Evolutionary conservation across 2,329 filamentous ascomycete genomes (phyloP).

Genomic region (Falciphora oryzae): DNA sequence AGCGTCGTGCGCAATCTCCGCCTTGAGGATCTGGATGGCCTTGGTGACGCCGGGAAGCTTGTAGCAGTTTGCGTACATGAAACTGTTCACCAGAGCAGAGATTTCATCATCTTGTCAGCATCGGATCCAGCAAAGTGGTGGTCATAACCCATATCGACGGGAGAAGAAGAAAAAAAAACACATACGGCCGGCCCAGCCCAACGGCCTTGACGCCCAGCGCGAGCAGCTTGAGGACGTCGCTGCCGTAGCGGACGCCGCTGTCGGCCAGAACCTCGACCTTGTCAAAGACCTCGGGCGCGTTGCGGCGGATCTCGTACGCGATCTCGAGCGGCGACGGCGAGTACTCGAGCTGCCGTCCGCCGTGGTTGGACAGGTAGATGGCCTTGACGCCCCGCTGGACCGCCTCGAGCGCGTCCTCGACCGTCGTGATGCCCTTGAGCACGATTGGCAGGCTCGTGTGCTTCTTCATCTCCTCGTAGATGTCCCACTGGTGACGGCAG

Average conservation of each 20-base stretch:
- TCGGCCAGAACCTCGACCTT: slow-evolving; percentile 31
- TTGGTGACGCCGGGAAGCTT: slow-evolving; percentile 40
- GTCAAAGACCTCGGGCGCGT: slow-evolving; percentile 30
- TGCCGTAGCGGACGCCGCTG: slow-evolving; percentile 32
- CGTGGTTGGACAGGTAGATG: slow-evolving; percentile 36
- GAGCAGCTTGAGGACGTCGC: slow-evolving; percentile 33
- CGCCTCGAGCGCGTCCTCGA: slow-evolving; percentile 30
- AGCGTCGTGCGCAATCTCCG: slow-evolving; percentile 34
- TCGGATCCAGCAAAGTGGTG: no score
- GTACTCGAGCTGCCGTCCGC: slow-evolving; percentile 35
- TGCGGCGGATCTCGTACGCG: slow-evolving; percentile 26
- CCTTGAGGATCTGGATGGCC: slow-evolving; percentile 41
- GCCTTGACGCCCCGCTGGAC: slow-evolving; percentile 27
- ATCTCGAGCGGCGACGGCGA: slow-evolving; percentile 28
- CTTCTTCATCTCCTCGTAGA: slow-evolving; percentile 23
- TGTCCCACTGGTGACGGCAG: slow-evolving; percentile 22
- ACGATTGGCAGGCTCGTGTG: slow-evolving; percentile 30
- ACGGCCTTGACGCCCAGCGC: slow-evolving; percentile 2
- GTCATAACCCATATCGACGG: no score
- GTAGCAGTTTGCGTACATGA: slow-evolving; percentile 47
- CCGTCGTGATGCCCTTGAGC: slow-evolving; percentile 32
- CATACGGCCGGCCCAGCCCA: slow-evolving; percentile 5
- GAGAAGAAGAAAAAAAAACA: not conserved
- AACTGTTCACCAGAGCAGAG: slow-evolving; percentile 14
- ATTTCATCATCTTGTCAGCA: no score